These are phyloP conservation scores for Stentor coeruleus DNA, from an alignment of 73 alveolate species.

Conservation along the genomic window DNA sequence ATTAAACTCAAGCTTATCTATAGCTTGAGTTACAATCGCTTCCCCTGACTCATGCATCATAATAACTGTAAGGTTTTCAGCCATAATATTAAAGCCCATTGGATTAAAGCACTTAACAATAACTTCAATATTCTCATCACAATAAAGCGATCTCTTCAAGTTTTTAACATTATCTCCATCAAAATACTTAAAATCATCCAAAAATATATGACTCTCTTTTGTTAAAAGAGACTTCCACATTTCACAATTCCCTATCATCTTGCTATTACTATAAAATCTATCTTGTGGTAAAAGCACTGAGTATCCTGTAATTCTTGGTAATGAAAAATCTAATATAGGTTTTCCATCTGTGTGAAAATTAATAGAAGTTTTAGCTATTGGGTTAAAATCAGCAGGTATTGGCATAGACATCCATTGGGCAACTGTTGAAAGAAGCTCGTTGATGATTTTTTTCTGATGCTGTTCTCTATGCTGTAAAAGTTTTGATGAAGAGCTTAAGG, in stretches of 20 bases:
- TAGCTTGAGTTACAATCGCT: background rate
- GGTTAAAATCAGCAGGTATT: constrained; percentile 17
- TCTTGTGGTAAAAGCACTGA: constrained; percentile 5
- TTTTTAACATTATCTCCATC: background rate
- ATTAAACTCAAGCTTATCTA: background rate
- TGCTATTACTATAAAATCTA: background rate
- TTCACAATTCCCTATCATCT: background rate
- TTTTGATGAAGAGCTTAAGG: background rate
- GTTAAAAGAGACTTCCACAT: background rate
- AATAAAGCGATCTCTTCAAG: background rate
- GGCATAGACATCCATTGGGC: constrained; percentile 17
- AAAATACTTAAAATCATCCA: background rate
- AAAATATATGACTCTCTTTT: background rate
- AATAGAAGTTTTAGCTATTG: background rate
- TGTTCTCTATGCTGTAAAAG: background rate
- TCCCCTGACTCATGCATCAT: background rate
- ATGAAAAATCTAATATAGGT: background rate
- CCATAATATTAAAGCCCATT: background rate
- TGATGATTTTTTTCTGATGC: constrained; percentile 18
- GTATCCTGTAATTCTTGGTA: background rate
- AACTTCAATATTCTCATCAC: constrained; percentile 1
- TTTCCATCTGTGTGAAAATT: constrained; percentile 9
- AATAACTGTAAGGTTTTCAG: background rate
- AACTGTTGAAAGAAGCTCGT: constrained; percentile 12
- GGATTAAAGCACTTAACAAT: background rate